Conservation (phyloP, 345 rosid species). For the Laguncularia racemosa region DNA sequence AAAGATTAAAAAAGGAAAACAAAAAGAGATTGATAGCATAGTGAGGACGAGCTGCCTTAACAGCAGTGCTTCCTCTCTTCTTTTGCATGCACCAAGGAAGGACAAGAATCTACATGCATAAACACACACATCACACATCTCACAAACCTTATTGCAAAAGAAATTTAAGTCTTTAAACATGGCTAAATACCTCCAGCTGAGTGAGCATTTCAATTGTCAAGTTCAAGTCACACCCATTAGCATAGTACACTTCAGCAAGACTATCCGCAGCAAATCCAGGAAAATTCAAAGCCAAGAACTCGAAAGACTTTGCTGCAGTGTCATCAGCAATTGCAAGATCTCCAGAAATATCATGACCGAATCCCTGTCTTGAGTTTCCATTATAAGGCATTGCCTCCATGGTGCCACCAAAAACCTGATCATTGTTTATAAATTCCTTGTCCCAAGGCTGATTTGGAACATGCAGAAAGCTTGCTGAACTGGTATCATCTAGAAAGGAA, state of each 20-base stretch:
- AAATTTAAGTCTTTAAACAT: background rate
- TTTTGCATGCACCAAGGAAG: no score
- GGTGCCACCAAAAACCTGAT: constrained; percentile 49
- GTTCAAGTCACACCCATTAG: constrained; percentile 84
- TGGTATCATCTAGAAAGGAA: constrained; percentile 57
- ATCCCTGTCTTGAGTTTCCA: constrained; percentile 46
- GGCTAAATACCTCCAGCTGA: constrained; percentile 78
- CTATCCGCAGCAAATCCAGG: constrained; percentile 97
- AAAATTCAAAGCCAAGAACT: constrained; percentile 79
- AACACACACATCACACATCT: background rate
- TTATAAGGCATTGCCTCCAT: constrained; percentile 44
- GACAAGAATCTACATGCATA: no score
- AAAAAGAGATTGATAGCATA: no score
- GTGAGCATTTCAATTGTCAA: constrained; percentile 95
- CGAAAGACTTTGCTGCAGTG: constrained; percentile 58
- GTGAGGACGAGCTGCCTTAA: no score
- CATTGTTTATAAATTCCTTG: constrained; percentile 50
- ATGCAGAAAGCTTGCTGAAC: constrained; percentile 34
- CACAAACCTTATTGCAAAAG: no score
- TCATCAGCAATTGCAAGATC: constrained; percentile 51
- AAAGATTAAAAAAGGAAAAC: no score
- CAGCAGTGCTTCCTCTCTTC: background rate
- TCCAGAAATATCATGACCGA: constrained; percentile 42
- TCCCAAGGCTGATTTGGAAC: constrained; percentile 67
- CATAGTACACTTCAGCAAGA: constrained; percentile 85